Conservation (phyloP, 2,329 filamentous ascomycete genomes). For the Botrytis deweyae region DNA sequence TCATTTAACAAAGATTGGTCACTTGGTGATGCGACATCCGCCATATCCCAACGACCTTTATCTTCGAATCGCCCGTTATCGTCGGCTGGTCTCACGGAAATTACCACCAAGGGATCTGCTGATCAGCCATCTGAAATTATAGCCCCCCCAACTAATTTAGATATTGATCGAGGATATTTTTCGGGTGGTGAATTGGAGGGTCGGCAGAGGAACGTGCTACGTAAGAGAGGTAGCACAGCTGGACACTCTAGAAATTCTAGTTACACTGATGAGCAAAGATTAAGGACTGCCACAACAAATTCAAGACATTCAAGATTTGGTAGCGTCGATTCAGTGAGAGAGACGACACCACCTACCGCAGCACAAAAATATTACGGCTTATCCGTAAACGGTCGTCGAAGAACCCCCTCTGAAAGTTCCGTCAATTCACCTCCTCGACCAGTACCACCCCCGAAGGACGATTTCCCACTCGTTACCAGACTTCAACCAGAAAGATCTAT, state of each 20-base stretch:
- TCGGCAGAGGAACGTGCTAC: slow-evolving; percentile 73
- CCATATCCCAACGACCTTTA: slow-evolving; percentile 33
- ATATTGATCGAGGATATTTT: slow-evolving; percentile 80
- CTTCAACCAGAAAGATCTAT: slow-evolving; percentile 46
- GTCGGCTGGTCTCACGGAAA: slow-evolving; percentile 27
- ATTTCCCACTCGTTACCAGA: slow-evolving; percentile 58
- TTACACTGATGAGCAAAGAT: slow-evolving; percentile 70
- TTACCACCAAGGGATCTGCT: slow-evolving; percentile 35
- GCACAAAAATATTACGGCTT: slow-evolving; percentile 69
- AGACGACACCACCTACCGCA: slow-evolving; percentile 59
- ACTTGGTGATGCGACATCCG: slow-evolving; percentile 46
- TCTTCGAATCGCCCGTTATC: slow-evolving; percentile 21
- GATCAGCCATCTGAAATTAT: slow-evolving; percentile 38
- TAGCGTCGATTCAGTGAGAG: slow-evolving; percentile 72
- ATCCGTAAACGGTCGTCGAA: slow-evolving; percentile 36
- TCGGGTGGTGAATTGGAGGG: slow-evolving; percentile 83
- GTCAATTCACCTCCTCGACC: slow-evolving; percentile 62
- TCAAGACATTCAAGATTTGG: slow-evolving; percentile 75
- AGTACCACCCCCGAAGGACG: slow-evolving; percentile 57
- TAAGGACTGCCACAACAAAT: slow-evolving; percentile 63
- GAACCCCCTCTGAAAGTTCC: slow-evolving; percentile 47
- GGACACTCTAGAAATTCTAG: slow-evolving; percentile 71
- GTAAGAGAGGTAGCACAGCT: slow-evolving; percentile 67
- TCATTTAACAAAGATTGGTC: slow-evolving; percentile 73
- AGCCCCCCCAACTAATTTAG: slow-evolving; percentile 50